Base-by-base conservation (phyloP, 2,329 filamentous ascomycete genomes). In the Penicillium decumbens region DNA sequence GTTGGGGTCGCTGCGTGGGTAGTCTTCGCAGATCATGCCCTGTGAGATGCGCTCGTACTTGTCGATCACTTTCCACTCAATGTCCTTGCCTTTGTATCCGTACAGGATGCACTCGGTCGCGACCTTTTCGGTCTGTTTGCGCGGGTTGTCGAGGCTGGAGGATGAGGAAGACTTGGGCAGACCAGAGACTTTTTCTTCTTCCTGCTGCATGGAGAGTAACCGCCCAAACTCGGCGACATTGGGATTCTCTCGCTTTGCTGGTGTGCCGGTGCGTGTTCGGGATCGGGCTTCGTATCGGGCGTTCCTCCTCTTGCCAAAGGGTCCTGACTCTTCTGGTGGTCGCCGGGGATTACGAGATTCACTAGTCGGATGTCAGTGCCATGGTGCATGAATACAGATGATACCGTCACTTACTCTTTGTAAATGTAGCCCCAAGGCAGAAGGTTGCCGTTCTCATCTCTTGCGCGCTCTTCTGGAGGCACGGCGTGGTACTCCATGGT, bases 21-120 rank as follows among this genome's bases (percentile, higher is more conserved):
- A 97, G 72, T 96, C 91, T 73, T 97, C 92, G 70, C 91, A 91
- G 66, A 96, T 89, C 55, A 82, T 75, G 24, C 91, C 91, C 28
- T 73, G 71, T 6, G 88, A 92, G 37, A 95, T 83, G 52, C 85
- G 81, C 74, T 96, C 92, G 73, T 87, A 97, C 72, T 89, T 88
- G 59, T 87, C 84, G 60, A 97, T 85, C 29, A 90, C 90, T 25
- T 91, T 89, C 80, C 93, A 96, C 65, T 84, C 80, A 6, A 70
- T 66, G 4, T 80, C 77, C 58, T 75, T 89, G 78, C 71, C 84
- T 74, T 69, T 82, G 71, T 91, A 96, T 27, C 92, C 92, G 59
- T 91, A 88, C 13, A 97, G 77, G 47, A 95, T 83, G 55, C 95
- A 81, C 71, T 96, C 90, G 33, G 88, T 86, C 2, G 84, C 81